Conservation (phyloP, 208 protist species). For the Trypanosoma lewisi region DNA sequence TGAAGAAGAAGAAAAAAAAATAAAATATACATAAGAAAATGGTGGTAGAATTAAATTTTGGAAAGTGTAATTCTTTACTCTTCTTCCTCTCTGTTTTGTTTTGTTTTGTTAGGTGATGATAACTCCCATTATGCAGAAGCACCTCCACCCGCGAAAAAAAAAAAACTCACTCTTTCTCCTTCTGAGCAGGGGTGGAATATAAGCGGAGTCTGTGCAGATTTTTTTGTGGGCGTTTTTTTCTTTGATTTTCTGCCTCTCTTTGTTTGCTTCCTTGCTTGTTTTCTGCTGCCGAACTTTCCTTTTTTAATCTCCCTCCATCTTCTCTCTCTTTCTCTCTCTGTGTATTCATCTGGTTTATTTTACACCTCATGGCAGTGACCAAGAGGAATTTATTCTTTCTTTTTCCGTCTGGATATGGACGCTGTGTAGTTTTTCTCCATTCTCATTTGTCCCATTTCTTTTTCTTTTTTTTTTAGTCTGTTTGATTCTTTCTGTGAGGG, state of each 20-base stretch:
- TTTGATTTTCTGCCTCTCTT: slow-evolving; percentile 4
- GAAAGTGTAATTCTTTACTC: too few relatives aligned
- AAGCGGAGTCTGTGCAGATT: slow-evolving; percentile 7
- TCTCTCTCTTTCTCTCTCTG: slow-evolving; percentile 1
- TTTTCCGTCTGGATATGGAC: slow-evolving; percentile 14
- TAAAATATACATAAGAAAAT: too few relatives aligned
- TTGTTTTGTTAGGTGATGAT: too few relatives aligned
- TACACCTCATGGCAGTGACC: background rate
- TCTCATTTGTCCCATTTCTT: slow-evolving; percentile 8
- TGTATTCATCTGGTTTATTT: background rate
- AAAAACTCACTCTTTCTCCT: too few relatives aligned
- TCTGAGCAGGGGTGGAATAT: too few relatives aligned
- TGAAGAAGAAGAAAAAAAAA: too few relatives aligned
- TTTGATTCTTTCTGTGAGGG: background rate
- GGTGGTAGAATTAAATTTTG: too few relatives aligned
- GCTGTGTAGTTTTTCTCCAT: slow-evolving; percentile 4
- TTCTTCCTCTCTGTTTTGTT: too few relatives aligned
- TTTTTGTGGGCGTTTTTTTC: slow-evolving; percentile 4
- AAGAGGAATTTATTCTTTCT: slow-evolving; percentile 18
- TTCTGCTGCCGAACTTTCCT: too few relatives aligned
- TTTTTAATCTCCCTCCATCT: background rate
- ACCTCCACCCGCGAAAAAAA: too few relatives aligned
- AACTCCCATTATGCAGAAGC: too few relatives aligned
- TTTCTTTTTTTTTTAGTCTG: slow-evolving; percentile 19
- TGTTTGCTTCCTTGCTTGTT: too few relatives aligned